Percentiles rank a stretch among this genome's conserved stretches.
Evolutionary conservation across 208 protist species (phyloP).

Genomic region (Acanthamoeba sp.): DNA sequence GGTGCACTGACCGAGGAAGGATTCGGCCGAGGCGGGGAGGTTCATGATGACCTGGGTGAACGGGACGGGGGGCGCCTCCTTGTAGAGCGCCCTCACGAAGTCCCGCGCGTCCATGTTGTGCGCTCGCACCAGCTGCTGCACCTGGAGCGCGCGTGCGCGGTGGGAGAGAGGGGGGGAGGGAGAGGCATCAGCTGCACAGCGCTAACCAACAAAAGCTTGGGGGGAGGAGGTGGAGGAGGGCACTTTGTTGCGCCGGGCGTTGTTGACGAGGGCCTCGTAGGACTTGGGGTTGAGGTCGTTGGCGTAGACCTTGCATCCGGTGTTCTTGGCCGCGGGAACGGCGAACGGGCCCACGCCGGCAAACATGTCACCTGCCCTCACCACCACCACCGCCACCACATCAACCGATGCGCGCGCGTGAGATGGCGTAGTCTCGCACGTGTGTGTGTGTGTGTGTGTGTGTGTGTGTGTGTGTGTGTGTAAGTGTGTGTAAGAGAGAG

Average conservation of each 20-base stretch:
- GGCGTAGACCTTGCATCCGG: slow-evolving; percentile 92
- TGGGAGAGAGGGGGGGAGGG: neutral
- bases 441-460: too few species aligned
- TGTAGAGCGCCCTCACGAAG: slow-evolving; percentile 92
- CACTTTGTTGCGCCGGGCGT: slow-evolving; percentile 93
- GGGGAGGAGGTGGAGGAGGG: too few species aligned
- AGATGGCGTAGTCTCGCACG: neutral
- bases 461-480: neutral
- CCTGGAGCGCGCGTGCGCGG: neutral
- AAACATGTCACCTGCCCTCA: slow-evolving; percentile 95
- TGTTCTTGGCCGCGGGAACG: slow-evolving; percentile 94
- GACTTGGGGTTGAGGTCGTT: slow-evolving; percentile 98
- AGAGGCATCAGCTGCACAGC: too few species aligned
- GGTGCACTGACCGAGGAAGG: slow-evolving; percentile 93
- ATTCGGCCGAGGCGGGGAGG: slow-evolving; percentile 95
- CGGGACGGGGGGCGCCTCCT: neutral
- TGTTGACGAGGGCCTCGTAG: slow-evolving; percentile 93
- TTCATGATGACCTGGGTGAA: slow-evolving; percentile 97
- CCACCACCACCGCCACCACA: neutral
- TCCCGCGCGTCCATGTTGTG: slow-evolving; percentile 96
- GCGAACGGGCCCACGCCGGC: slow-evolving; percentile 98
- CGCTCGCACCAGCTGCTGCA: slow-evolving; percentile 83
- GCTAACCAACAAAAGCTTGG: too few species aligned
- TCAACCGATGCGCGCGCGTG: neutral
- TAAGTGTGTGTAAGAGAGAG: neutral